phyloP scores from a whole-genome alignment of 202 grass and related monocot genomes.

The Bolboschoenoplectus hybrid region DNA sequence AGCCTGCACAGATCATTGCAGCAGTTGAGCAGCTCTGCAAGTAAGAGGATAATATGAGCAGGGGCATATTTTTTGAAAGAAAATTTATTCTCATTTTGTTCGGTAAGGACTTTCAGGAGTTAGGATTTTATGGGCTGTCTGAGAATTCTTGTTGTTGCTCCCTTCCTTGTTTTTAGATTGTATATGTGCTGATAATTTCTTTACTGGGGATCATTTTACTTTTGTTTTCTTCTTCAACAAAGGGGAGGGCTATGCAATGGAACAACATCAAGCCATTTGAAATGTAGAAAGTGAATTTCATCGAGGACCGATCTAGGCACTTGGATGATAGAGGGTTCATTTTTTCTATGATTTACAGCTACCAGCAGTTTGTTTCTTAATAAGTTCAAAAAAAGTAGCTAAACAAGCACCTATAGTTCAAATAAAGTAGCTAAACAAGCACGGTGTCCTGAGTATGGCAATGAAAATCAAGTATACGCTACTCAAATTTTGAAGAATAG shows the following conservation, averaged over 20 bases:
- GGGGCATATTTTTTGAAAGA: slow-evolving; percentile 7
- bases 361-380: neutral
- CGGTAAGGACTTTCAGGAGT: slow-evolving; percentile 6
- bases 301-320: neutral
- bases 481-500: neutral
- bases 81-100: neutral
- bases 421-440: neutral
- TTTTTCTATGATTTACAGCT: neutral
- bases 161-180: slow-evolving; percentile 19
- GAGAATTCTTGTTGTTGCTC: neutral
- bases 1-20: slow-evolving; percentile 77
- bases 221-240: neutral
- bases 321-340: neutral
- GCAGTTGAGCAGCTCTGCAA: slow-evolving; percentile 77
- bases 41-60: slow-evolving; percentile 38
- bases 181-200: slow-evolving; percentile 18
- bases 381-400: neutral
- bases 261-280: neutral
- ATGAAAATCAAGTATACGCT: neutral
- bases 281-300: neutral
- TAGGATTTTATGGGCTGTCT: slow-evolving; percentile 1
- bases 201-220: neutral
- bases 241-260: neutral
- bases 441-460: neutral
- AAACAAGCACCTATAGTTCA: neutral